Conservation (phyloP, 495 filamentous ascomycete species). For the Penicillium paxilli region DNA sequence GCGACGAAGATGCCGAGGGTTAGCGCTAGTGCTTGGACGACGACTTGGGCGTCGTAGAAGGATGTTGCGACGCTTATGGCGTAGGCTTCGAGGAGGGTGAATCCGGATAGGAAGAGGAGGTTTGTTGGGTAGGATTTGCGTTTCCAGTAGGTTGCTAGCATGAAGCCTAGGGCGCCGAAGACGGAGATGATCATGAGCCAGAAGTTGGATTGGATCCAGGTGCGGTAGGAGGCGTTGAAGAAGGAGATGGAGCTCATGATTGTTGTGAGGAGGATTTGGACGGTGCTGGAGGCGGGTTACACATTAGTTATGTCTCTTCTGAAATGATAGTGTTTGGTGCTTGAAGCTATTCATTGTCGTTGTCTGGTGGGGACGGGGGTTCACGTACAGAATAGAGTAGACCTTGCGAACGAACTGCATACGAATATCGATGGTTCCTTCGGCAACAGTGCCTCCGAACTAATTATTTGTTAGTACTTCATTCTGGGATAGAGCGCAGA, state of each 20-base stretch:
- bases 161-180: constrained; percentile 76
- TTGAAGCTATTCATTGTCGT: neutral
- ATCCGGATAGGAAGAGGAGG: constrained; percentile 85
- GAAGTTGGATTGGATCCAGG: constrained; percentile 81
- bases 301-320: neutral
- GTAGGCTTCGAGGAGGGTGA: constrained; percentile 94
- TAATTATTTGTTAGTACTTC: constrained; percentile 23
- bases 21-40: constrained; percentile 85
- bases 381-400: constrained; percentile 77
- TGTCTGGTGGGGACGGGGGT: neutral
- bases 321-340: neutral
- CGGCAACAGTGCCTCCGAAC: constrained; percentile 89
- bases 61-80: constrained; percentile 87
- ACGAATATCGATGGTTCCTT: constrained; percentile 91
- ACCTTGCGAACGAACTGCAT: constrained; percentile 98
- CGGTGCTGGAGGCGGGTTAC: constrained; percentile 57
- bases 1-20: constrained; percentile 92
- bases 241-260: constrained; percentile 81
- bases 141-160: constrained; percentile 95
- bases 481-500: neutral
- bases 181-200: constrained; percentile 86
- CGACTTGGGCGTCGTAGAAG: constrained; percentile 77
- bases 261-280: constrained; percentile 84
- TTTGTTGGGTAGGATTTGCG: constrained; percentile 95
- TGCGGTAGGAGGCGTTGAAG: constrained; percentile 74